These are phyloP conservation scores for Corinectria fuckeliana DNA, from an alignment of 2,329 filamentous ascomycete species.

Conservation along the genomic window DNA sequence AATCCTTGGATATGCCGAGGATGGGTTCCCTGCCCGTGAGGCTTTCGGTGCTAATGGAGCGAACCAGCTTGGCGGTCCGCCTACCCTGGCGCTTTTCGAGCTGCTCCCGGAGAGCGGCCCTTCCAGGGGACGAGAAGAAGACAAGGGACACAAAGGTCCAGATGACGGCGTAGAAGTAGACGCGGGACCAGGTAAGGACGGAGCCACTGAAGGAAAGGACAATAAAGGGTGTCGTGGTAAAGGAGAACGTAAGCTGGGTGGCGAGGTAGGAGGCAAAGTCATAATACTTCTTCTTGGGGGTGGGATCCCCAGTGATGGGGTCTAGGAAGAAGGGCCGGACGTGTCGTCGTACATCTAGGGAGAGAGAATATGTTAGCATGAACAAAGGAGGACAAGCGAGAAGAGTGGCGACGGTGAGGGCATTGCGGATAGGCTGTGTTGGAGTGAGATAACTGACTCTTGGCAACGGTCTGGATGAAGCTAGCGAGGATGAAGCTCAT, in stretches of 20 bases:
- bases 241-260: conserved; percentile 85
- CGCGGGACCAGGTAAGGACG: conserved; percentile 77
- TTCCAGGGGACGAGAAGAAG: conserved; percentile 83
- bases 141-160: conserved; percentile 69
- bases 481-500: conserved; percentile 87
- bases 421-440: not conserved
- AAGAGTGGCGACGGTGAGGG: not conserved
- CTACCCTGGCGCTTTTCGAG: conserved; percentile 64
- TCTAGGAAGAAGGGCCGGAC: conserved; percentile 93
- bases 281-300: conserved; percentile 81
- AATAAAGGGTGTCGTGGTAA: conserved; percentile 84
- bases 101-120: conserved; percentile 61
- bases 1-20: conserved; percentile 80
- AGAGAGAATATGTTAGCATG: conserved; percentile 19
- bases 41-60: conserved; percentile 64
- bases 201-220: conserved; percentile 76
- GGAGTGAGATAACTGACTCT: conserved; percentile 69
- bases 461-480: conserved; percentile 90
- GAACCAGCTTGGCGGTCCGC: conserved; percentile 53
- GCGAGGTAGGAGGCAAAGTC: conserved; percentile 77
- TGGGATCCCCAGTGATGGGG: conserved; percentile 72
- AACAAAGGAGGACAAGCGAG: too few species aligned
- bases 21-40: conserved; percentile 65
- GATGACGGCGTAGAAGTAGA: conserved; percentile 86
- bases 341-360: conserved; percentile 82